Conservation (phyloP, 495 filamentous ascomycete genomes). For the Tuber microsphaerosporum region DNA sequence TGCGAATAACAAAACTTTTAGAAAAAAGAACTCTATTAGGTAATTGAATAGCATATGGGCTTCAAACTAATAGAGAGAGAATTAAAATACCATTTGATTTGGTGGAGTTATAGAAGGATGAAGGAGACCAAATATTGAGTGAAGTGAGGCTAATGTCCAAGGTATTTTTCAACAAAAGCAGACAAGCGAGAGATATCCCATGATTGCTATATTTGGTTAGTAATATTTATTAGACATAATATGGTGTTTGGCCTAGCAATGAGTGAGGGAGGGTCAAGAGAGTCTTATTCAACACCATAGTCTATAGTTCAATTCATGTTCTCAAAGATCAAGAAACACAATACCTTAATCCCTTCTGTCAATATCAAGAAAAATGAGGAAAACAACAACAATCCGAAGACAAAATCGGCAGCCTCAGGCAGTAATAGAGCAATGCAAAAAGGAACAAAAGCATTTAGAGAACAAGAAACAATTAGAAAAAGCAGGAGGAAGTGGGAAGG, state of each 20-base stretch:
- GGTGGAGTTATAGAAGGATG: neutral
- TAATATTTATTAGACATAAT: neutral
- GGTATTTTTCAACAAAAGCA: neutral
- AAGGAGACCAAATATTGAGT: neutral
- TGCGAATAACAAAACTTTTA: neutral
- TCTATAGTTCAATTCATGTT: neutral
- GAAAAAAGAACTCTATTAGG: neutral
- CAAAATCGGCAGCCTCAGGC: too few relatives aligned
- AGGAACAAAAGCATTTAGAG: too few relatives aligned
- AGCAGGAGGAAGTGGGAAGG: neutral
- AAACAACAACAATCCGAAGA: too few relatives aligned
- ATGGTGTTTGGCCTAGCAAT: neutral
- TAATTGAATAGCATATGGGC: neutral
- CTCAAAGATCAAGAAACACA: neutral
- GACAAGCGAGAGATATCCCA: neutral
- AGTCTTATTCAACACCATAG: neutral
- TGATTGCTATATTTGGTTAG: neutral
- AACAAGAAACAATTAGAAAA: too few relatives aligned
- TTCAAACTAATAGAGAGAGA: slow-evolving; percentile 1
- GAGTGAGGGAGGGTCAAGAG: neutral
- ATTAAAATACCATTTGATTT: neutral
- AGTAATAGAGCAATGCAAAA: too few relatives aligned
- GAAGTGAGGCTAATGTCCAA: neutral
- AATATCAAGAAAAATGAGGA: too few relatives aligned
- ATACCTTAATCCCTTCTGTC: neutral